Evolutionary conservation across 192 early-diverging fungal species (phyloP), one percentile per base, ranked within the genome.

Genomic region (Umbelopsis vinacea): DNA sequence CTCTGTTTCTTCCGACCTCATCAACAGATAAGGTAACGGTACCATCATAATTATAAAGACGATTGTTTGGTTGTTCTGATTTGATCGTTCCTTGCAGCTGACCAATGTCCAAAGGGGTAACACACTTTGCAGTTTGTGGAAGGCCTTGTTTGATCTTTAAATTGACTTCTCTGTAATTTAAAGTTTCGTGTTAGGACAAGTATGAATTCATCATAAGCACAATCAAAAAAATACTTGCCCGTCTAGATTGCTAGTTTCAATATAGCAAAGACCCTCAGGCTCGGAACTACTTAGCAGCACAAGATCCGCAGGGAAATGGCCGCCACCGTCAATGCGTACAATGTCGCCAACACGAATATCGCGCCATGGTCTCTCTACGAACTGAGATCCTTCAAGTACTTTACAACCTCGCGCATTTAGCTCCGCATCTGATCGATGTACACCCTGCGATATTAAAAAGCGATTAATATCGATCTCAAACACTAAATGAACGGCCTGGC

Each of bases 221-320:
- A 40, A 29, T 45, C 10, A 11, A 6, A 12, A 48, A 14, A 26
- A 17, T 22, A 46, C 45, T 72, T 76, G 76, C 79, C 79, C 97
- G 80, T 98, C 97, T 23, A 98, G 82, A 75, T 97, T 96, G 71
- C 92, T 93, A 53, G 97, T 98, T 83, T 98, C 97, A 63, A 97
- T 95, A 80, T 97, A 98, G 74, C 93, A 94, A 57, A 96, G 85
- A 29, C 93, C 96, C 72, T 98, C 96, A 19, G 95, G 96, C 81
- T 97, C 96, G 22, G 90, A 92, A 47, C 89, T 92, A 74, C 92
- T 92, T 5, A 98, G 72, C 7, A 98, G 67, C 50, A 98, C 85
- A 67, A 98, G 77, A 78, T 98, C 97, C 0, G 97, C 97, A 2
- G 95, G 94, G 76, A 98, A 93, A 48, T 91, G 91, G 68, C 94